Base-by-base conservation (phyloP, 805 yeast genomes). In the Martiniozyma abietophila region DNA sequence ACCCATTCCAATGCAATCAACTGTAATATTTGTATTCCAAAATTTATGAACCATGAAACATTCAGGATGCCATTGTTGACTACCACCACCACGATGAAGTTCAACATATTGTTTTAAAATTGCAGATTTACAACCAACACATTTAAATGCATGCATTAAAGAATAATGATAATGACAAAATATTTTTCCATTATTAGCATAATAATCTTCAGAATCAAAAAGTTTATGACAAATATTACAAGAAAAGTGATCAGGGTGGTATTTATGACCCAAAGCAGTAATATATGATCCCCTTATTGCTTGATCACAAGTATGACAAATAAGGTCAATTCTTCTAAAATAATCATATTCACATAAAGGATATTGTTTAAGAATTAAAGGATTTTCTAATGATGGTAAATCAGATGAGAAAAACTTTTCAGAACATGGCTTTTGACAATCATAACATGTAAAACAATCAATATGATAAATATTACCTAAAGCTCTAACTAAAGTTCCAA, bases 11-110 rank as follows among this genome's bases (percentile, higher is more conserved):
- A 80, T 68, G 7, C 71, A 62, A 32, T 70, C 77, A 0, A 80
- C 68, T 1, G 80, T 69, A 16, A 92, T 64, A 38, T 77, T 71
- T 15, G 88, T 94, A 52, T 85, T 86, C 98, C 98, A 92, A 50
- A 85, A 88, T 56, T 88, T 88, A 62, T 82, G 88, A 31, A 92
- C 94, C 86, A 94, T 94, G 53, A 86, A 92, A 63, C 99, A 92
- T 54, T 94, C 97, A 2, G 96, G 97, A 58, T 92, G 99, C 99
- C 99, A 92, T 53, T 85, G 94, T 55, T 88, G 95, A 39, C 82
- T 80, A 46, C 79, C 71, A 16, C 96, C 96, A 32, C 96, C 95
- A 46, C 92, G 69, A 41, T 76, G 83, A 29, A 89, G 75, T 56
- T 89, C 96, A 24, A 89, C 95, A 56, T 86, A 92, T 53, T 92